Evolutionary conservation across 2,329 filamentous ascomycete species (phyloP).

Genomic region (Calonectria multiphialidica): DNA sequence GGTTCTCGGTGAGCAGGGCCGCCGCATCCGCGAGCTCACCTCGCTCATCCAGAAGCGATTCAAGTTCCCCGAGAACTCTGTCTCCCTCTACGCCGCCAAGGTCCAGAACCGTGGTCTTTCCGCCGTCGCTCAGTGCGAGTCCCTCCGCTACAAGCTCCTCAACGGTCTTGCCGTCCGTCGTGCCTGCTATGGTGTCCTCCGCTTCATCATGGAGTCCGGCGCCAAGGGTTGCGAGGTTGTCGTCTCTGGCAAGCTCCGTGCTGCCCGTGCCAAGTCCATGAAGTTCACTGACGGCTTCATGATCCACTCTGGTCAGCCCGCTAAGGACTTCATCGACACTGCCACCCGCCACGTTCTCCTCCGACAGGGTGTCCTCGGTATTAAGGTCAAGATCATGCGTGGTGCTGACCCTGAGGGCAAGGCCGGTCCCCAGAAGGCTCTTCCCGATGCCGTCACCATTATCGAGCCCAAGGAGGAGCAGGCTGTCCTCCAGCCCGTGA

Average conservation of each 20-base stretch:
- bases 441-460: constrained; percentile 98
- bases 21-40: constrained; percentile 99
- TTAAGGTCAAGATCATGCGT: constrained; percentile 99
- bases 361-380: constrained; percentile 99
- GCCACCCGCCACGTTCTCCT: constrained; percentile 99
- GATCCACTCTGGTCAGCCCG: constrained; percentile 99
- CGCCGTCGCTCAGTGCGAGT: constrained; percentile 99
- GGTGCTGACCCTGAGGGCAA: constrained; percentile 99
- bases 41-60: constrained; percentile 99
- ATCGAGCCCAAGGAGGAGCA: constrained; percentile 99
- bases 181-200: constrained; percentile 99
- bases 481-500: constrained; percentile 92
- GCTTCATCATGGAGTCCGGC: constrained; percentile 99
- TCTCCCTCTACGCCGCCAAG: constrained; percentile 99
- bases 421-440: constrained; percentile 95
- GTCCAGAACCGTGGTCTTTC: constrained; percentile 99
- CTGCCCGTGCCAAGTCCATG: constrained; percentile 99
- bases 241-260: constrained; percentile 98
- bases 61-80: constrained; percentile 99
- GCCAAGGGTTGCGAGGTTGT: constrained; percentile 99
- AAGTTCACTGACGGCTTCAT: constrained; percentile 99
- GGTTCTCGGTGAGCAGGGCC: constrained; percentile 99
- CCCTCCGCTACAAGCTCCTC: constrained; percentile 99
- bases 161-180: constrained; percentile 99
- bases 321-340: constrained; percentile 99